Evolutionary conservation across 306 rosid species (phyloP), one percentile per base, ranked within the genome.

Genomic region (Lablab purpureus): DNA sequence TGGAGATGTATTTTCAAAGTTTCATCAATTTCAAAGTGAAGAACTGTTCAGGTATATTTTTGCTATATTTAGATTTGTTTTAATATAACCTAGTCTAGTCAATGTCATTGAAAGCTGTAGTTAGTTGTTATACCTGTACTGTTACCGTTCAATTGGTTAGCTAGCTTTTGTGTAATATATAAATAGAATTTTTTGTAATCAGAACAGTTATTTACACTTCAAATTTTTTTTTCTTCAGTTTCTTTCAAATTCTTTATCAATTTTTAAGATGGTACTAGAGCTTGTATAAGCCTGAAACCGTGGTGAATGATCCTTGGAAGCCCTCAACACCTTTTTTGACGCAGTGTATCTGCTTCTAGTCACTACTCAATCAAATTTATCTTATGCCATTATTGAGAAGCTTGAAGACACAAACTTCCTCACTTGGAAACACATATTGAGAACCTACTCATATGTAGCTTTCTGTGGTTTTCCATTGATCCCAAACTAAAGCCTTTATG

Each of bases 1-100:
- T 76, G 99, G 99, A 73, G 99, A 95, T 79, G 97, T 92, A 65
- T 95, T 95, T 85, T 92, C 94, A 27, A 92, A 91, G 91, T 86
- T 84, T 78, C 89, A 86, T 58, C 87, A 89, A 28, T 83, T 84
- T 83, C 94, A 92, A 85, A 90, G 85, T 74, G 96, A 95, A 81
- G 97, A 95, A 81, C 46, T 84, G 64, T 89, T 84, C 88, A 88
- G 99, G 99, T 95, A 73, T 71, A 82, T 62, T 75, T 43, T 74
- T 34, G 54, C 45, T 64, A 43, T 66, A 76, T 81, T 18, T 52
- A 81, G 66, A 51, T 82, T 60, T 71, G 40, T 27, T 43, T 15
- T 12, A 43, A 10, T 2, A 11, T 43, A 43, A 43, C 6, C 15
- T 11, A 43, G 17, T 43, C 30, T 10, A 22, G 7, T 55, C 30